Evolutionary conservation across 495 filamentous ascomycete species (phyloP).

Genomic region (Lasiosphaeris hirsuta): DNA sequence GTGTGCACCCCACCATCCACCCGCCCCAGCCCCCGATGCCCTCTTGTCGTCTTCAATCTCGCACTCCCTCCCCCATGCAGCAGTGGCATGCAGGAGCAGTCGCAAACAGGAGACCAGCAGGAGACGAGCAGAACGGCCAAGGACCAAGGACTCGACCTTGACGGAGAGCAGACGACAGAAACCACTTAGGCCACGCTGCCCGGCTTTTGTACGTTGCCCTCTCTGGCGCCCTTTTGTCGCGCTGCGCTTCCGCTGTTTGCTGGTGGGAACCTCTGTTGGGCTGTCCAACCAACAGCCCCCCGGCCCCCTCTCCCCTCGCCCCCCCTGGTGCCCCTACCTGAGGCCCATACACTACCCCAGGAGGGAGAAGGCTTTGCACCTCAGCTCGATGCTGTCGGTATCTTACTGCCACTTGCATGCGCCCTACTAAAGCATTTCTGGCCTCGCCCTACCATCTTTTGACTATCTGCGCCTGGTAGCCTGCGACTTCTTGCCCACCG

Average conservation of each 20-base stretch:
- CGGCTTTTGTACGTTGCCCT: too few relatives aligned
- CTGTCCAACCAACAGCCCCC: too few relatives aligned
- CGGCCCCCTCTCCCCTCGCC: too few relatives aligned
- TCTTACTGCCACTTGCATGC: not conserved
- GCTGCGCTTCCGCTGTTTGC: too few relatives aligned
- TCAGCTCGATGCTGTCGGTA: not conserved
- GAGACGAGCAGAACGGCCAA: not conserved
- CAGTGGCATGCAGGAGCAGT: slow-evolving; percentile 8
- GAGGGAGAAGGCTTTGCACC: not conserved
- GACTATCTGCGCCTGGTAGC: not conserved
- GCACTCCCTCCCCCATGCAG: not conserved
- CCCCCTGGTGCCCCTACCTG: not conserved
- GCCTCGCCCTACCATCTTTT: not conserved
- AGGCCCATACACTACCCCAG: not conserved
- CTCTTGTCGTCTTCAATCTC: slow-evolving; percentile 5
- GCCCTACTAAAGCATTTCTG: slow-evolving; percentile 1
- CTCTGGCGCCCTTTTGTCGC: too few relatives aligned
- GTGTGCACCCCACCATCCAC: slow-evolving; percentile 4
- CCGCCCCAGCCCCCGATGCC: slow-evolving; percentile 3
- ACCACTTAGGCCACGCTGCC: too few relatives aligned
- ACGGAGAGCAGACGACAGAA: not conserved
- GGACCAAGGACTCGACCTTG: not conserved
- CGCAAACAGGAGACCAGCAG: slow-evolving; percentile 2
- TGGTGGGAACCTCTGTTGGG: too few relatives aligned
- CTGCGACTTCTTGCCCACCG: not conserved